Evolutionary conservation across 2,329 filamentous ascomycete genomes (phyloP), one percentile per base, ranked within the genome.

Genomic region (Pseudogymnoascus verrucosus): DNA sequence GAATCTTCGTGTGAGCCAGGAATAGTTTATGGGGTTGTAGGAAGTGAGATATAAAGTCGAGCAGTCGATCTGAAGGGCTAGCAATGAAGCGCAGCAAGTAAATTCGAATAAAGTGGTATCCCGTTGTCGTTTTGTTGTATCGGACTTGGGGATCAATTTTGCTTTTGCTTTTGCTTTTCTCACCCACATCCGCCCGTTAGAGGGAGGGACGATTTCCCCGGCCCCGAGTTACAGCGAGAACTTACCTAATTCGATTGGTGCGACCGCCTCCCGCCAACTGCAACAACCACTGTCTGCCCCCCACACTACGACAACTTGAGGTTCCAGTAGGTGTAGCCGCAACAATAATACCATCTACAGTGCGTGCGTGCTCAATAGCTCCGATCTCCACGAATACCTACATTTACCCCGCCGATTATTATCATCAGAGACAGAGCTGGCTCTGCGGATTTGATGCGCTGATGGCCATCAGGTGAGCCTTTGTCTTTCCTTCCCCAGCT

Each of bases 381-480:
- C 26, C 51, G n/a, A 57, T 12, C 26, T 34, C 28, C n/a, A 57
- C 51, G n/a, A 57, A 57, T 31, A 8, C 8, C 10, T 14, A 14
- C 1, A 34, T 57, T 57, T 21, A 57, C 16, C 16, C 28, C 51
- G n/a, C 16, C 51, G 10, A 57, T 57, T 57, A 57, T 57, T 57
- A 34, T 57, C 28, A 57, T 57, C 51, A 57, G 51, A 57, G 28
- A 57, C 51, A 36, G 51, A 57, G 28, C 51, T 57, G 51, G 51
- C 51, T 57, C 51, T 57, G 51, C 16, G 28, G 51, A 19, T 57
- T 57, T 57, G 51, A 57, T 57, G 51, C 65, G 68, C 75, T 68
- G 69, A 82, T 82, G 80, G 78, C 80, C 63, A 82, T 82, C 74
- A 77, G 82, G 80, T 82, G 79, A 69, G 78, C 26, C 26, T 14